Conservation (phyloP, 2,329 filamentous ascomycete genomes). For the Fusarium sp. region DNA sequence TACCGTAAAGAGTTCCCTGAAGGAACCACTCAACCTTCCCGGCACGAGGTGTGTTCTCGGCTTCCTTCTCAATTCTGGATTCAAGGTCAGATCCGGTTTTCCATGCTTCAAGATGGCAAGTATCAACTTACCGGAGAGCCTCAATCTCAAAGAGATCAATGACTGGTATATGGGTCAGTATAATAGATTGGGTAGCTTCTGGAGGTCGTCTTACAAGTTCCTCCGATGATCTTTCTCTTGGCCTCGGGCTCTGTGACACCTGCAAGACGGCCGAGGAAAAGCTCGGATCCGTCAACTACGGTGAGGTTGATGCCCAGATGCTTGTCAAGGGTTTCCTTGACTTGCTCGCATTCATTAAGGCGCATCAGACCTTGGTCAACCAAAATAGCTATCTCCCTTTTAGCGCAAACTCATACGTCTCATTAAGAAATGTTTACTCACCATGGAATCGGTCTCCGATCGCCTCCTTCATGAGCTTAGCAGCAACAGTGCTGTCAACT, state of each 20-base stretch:
- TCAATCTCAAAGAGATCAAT: constrained; percentile 29
- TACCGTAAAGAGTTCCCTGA: constrained; percentile 82
- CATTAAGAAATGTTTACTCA: constrained; percentile 25
- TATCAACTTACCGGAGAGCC: constrained; percentile 28
- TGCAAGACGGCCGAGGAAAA: constrained; percentile 80
- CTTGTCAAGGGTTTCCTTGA: constrained; percentile 81
- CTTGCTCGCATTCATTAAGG: constrained; percentile 83
- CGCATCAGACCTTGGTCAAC: constrained; percentile 80
- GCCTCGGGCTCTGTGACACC: constrained; percentile 84
- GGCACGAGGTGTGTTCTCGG: constrained; percentile 65
- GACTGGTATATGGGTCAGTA: constrained; percentile 6
- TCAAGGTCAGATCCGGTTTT: constrained; percentile 12
- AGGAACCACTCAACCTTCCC: constrained; percentile 83
- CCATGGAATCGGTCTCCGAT: constrained; percentile 82
- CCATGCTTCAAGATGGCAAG: background rate
- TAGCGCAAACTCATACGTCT: background rate
- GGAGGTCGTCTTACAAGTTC: constrained; percentile 58
- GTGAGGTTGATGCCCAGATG: constrained; percentile 92
- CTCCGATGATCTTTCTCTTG: constrained; percentile 92
- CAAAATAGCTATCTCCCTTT: background rate
- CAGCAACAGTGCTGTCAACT: constrained; percentile 76
- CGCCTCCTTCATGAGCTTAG: constrained; percentile 86
- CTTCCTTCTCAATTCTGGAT: constrained; percentile 73
- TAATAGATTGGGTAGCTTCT: background rate
- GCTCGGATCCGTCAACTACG: constrained; percentile 81